Evolutionary conservation across 352 stramenopile genomes (phyloP).

Genomic region (Phytophthora quininea): DNA sequence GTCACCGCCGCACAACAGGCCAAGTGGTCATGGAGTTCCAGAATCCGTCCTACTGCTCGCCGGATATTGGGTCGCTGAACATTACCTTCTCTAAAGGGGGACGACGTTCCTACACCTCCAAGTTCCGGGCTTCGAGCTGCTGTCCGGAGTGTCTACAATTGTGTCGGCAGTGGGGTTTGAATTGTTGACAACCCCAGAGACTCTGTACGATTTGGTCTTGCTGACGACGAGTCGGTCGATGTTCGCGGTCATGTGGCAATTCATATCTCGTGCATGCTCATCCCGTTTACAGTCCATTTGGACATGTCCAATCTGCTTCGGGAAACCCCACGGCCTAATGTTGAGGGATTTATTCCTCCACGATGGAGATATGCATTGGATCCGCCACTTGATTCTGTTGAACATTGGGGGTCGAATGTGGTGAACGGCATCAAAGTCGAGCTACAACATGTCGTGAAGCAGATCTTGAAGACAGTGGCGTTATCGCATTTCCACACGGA

Average conservation of each 20-base stretch:
- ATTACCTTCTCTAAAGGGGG: constrained; percentile 62
- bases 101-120: constrained; percentile 54
- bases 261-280: constrained; percentile 67
- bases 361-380: constrained; percentile 30
- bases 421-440: constrained; percentile 54
- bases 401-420: constrained; percentile 20
- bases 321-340: constrained; percentile 10
- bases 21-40: constrained; percentile 62
- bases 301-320: constrained; percentile 53
- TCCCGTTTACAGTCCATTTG: constrained; percentile 75
- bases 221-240: constrained; percentile 42
- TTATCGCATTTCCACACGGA: constrained; percentile 77
- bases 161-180: constrained; percentile 53
- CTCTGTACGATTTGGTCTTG: constrained; percentile 62
- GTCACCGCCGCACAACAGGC: constrained; percentile 54
- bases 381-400: constrained; percentile 14
- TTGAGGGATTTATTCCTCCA: constrained; percentile 4
- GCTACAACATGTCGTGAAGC: constrained; percentile 55
- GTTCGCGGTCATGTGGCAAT: constrained; percentile 57
- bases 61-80: constrained; percentile 57
- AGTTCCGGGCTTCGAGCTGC: constrained; percentile 61
- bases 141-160: constrained; percentile 52
- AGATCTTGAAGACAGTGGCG: constrained; percentile 78
- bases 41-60: constrained; percentile 83
- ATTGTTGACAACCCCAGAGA: constrained; percentile 49